A percentile compares a stretch with the other conserved stretches of the same genome.
phyloP scores from a whole-genome alignment of 1,139 yeast genomes.

The Debaryomyces singareniensis region DNA sequence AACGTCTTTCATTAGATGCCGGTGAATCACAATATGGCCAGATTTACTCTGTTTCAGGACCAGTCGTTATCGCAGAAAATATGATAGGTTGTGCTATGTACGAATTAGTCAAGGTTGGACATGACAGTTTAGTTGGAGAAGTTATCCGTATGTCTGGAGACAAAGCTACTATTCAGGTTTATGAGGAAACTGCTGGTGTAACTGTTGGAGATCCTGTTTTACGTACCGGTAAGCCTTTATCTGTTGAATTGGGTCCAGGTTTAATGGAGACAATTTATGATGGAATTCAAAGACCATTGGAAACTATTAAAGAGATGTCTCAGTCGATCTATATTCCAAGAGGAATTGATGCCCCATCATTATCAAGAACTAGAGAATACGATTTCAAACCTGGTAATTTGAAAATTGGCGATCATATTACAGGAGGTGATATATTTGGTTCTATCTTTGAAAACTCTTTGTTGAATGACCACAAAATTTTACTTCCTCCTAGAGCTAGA shows the following conservation, averaged over 20 bases:
- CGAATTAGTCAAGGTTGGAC: slow-evolving; percentile 96
- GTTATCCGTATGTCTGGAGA: slow-evolving; percentile 95
- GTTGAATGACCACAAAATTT: slow-evolving; percentile 84
- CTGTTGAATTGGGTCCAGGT: slow-evolving; percentile 99
- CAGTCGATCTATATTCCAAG: slow-evolving; percentile 96
- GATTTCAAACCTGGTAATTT: slow-evolving; percentile 77
- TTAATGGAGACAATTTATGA: slow-evolving; percentile 97
- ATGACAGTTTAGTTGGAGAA: slow-evolving; percentile 94
- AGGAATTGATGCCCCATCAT: slow-evolving; percentile 95
- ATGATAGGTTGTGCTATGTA: slow-evolving; percentile 99
- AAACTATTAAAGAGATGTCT: slow-evolving; percentile 79
- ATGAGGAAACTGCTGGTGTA: slow-evolving; percentile 98
- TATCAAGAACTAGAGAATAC: slow-evolving; percentile 73
- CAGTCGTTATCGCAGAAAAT: slow-evolving; percentile 95
- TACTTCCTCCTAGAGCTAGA: slow-evolving; percentile 96
- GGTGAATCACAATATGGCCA: slow-evolving; percentile 78
- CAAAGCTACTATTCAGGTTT: slow-evolving; percentile 96
- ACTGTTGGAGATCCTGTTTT: slow-evolving; percentile 98
- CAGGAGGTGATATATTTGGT: slow-evolving; percentile 98
- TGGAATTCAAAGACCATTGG: slow-evolving; percentile 98
- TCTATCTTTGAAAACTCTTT: slow-evolving; percentile 90
- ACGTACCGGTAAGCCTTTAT: slow-evolving; percentile 95
- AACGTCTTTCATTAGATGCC: slow-evolving; percentile 72
- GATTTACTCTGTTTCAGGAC: slow-evolving; percentile 93
- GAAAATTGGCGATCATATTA: slow-evolving; percentile 93